Evolutionary conservation across 2,329 filamentous ascomycete genomes (phyloP).

Genomic region (Hypoxylon sp.): DNA sequence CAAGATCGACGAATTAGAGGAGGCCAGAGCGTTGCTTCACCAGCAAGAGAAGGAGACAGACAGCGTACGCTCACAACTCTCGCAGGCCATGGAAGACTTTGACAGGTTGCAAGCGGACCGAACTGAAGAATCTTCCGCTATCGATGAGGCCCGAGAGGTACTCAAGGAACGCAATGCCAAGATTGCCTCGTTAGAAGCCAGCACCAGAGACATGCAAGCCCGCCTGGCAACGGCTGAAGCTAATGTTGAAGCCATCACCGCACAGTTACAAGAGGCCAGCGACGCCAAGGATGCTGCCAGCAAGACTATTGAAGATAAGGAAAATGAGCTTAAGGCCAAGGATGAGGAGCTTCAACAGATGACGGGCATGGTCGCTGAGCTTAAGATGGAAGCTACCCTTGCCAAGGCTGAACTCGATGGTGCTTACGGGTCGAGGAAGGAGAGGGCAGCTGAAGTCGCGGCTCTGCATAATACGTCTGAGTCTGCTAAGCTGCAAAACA

Average conservation of each 20-base stretch:
- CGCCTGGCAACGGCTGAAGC: constrained; percentile 56
- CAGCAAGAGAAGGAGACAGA: constrained; percentile 53
- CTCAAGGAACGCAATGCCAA: constrained; percentile 60
- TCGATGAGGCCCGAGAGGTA: constrained; percentile 55
- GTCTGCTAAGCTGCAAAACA: constrained; percentile 49
- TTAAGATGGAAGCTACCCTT: constrained; percentile 72
- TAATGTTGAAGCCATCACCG: constrained; percentile 54
- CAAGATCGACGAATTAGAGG: constrained; percentile 69
- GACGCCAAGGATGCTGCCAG: constrained; percentile 49
- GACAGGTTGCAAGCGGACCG: constrained; percentile 54
- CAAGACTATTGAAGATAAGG: constrained; percentile 48
- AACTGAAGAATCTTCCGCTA: constrained; percentile 53
- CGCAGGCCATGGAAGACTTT: constrained; percentile 62
- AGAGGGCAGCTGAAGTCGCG: constrained; percentile 70
- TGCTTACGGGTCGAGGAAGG: constrained; percentile 69
- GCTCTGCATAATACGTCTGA: constrained; percentile 63
- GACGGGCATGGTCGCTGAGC: constrained; percentile 66
- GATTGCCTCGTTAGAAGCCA: constrained; percentile 60
- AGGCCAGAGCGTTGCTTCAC: constrained; percentile 49
- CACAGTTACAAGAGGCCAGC: constrained; percentile 54
- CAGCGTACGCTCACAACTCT: constrained; percentile 63
- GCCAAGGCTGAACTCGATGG: constrained; percentile 72
- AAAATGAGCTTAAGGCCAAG: constrained; percentile 59
- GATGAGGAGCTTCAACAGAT: constrained; percentile 54
- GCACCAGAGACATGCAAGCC: constrained; percentile 55